phyloP scores from a whole-genome alignment of 2,329 filamentous ascomycete genomes.

The Apiospora pterosperma region DNA sequence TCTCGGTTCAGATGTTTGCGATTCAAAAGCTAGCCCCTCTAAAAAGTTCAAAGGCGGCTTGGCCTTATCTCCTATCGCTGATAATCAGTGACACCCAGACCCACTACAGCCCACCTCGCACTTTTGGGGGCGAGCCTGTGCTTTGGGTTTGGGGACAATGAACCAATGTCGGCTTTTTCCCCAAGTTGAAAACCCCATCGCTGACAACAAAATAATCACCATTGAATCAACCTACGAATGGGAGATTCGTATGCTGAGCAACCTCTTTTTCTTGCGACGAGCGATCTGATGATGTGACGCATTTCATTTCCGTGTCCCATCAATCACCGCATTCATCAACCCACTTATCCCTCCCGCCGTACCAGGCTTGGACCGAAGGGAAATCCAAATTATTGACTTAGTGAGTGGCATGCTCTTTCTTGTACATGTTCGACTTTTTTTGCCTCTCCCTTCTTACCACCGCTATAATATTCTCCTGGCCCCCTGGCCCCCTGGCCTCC shows the following conservation, averaged over 20 bases:
- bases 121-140: not conserved
- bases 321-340: slow-evolving; percentile 3
- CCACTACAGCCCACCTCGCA: slow-evolving; percentile 6
- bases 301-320: not conserved
- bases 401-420: not conserved
- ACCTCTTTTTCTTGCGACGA: not conserved
- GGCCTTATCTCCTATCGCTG: slow-evolving; percentile 2
- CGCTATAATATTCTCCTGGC: not conserved
- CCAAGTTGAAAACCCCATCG: not conserved
- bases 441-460: not conserved
- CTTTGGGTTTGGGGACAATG: not conserved
- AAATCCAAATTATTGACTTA: not conserved
- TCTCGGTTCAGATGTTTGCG: slow-evolving; percentile 13
- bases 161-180: not conserved
- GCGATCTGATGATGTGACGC: slow-evolving; percentile 2
- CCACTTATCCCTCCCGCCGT: slow-evolving; percentile 2
- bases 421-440: not conserved
- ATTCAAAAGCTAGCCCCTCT: not conserved
- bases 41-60: not conserved
- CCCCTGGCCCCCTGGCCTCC: not conserved
- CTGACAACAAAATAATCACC: not conserved
- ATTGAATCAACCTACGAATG: not conserved
- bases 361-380: not conserved
- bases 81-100: not conserved
- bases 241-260: not conserved